phyloP scores from a whole-genome alignment of 495 filamentous ascomycete species.

The Neurospora intermedia region DNA sequence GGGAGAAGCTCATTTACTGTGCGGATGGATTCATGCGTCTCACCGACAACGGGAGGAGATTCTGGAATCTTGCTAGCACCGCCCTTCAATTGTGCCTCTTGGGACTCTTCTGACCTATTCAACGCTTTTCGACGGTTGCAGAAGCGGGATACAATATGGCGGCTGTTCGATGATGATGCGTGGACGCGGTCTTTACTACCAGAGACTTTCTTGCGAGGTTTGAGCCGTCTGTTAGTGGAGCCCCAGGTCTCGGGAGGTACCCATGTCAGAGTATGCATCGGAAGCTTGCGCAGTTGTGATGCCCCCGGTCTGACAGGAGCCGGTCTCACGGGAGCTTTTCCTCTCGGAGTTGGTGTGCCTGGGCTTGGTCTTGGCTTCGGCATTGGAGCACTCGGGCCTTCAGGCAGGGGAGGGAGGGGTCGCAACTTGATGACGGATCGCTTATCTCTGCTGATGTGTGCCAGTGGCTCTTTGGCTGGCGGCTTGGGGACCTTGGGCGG shows the following conservation, averaged over 20 bases:
- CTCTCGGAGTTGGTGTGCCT: background rate
- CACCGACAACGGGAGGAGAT: conserved; percentile 20
- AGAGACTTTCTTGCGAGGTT: background rate
- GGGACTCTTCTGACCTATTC: conserved; percentile 26
- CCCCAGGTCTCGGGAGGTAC: background rate
- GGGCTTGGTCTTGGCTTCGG: background rate
- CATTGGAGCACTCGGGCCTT: conserved; percentile 1
- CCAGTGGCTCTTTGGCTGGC: background rate
- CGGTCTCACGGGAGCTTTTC: background rate
- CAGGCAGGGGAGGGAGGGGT: conserved; percentile 1
- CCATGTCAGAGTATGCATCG: background rate
- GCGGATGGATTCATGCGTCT: conserved; percentile 26
- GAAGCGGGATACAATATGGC: conserved; percentile 19
- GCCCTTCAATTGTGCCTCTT: conserved; percentile 15
- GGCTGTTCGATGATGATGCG: background rate
- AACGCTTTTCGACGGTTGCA: conserved; percentile 24
- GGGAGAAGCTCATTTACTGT: conserved; percentile 37
- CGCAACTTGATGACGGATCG: conserved; percentile 4
- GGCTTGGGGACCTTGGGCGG: background rate
- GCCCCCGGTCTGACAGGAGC: background rate
- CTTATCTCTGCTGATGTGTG: background rate
- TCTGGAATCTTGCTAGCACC: conserved; percentile 14
- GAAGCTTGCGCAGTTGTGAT: background rate
- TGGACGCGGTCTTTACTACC: background rate
- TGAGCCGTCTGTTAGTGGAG: background rate